Conservation (phyloP, 257 asterid genomes). For the Primulina huaijiensis region DNA sequence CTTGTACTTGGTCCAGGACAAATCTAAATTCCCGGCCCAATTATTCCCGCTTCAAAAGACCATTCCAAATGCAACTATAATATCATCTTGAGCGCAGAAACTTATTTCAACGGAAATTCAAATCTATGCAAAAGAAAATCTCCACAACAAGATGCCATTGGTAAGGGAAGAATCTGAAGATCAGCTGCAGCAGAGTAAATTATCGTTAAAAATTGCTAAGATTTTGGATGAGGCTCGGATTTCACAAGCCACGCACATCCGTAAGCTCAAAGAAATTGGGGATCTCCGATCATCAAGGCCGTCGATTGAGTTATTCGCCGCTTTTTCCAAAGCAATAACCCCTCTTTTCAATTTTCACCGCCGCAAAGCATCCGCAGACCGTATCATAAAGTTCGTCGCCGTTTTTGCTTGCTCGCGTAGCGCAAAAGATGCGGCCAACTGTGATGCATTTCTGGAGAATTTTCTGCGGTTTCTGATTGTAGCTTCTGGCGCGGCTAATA, state of each 20-base stretch:
- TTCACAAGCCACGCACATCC: conserved; percentile 64
- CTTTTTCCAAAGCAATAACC: conserved; percentile 50
- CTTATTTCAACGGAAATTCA: background rate
- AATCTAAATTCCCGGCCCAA: too few relatives aligned
- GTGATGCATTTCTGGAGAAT: conserved; percentile 56
- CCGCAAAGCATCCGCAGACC: conserved; percentile 58
- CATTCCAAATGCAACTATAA: too few relatives aligned
- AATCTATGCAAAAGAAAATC: too few relatives aligned
- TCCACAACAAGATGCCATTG: background rate
- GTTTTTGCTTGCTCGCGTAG: conserved; percentile 45
- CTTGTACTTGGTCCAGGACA: too few relatives aligned
- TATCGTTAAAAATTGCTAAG: conserved; percentile 40
- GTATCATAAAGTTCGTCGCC: conserved; percentile 60
- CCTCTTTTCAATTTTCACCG: conserved; percentile 71
- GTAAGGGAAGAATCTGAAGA: conserved; percentile 33
- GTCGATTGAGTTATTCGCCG: conserved; percentile 42
- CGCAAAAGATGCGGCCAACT: conserved; percentile 25
- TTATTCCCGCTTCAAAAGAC: too few relatives aligned
- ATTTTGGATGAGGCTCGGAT: conserved; percentile 59
- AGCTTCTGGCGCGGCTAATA: conserved; percentile 65
- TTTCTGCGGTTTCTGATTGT: conserved; percentile 59
- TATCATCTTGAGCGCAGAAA: too few relatives aligned
- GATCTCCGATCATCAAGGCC: conserved; percentile 43
- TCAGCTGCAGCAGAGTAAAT: conserved; percentile 17
- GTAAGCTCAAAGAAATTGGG: conserved; percentile 73